Evolutionary conservation across 2,329 filamentous ascomycete genomes (phyloP).

Genomic region (Verruconis gallopava): DNA sequence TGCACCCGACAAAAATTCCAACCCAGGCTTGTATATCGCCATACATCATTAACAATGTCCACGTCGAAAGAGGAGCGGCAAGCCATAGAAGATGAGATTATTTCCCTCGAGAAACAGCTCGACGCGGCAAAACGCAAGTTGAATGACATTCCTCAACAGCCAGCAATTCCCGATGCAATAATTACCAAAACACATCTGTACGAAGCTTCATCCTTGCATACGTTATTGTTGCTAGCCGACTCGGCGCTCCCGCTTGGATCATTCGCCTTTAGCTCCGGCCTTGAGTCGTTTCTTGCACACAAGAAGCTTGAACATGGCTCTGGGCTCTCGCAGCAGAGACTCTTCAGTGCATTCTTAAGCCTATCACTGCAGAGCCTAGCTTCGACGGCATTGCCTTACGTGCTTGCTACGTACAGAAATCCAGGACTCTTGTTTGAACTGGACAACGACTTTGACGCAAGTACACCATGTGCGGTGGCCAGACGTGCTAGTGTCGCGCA

Average conservation of each 20-base stretch:
- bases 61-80: slow-evolving; percentile 10
- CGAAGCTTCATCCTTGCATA: slow-evolving; percentile 37
- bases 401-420: slow-evolving; percentile 51
- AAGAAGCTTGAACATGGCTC: slow-evolving; percentile 16
- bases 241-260: slow-evolving; percentile 71
- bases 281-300: slow-evolving; percentile 73
- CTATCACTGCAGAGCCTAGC: slow-evolving; percentile 60
- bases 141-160: slow-evolving; percentile 15
- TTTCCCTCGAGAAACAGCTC: slow-evolving; percentile 41
- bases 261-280: slow-evolving; percentile 74
- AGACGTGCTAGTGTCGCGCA: slow-evolving; percentile 63
- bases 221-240: slow-evolving; percentile 65
- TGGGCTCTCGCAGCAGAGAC: slow-evolving; percentile 18
- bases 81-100: slow-evolving; percentile 40
- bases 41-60: too few species aligned
- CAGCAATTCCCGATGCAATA: not conserved
- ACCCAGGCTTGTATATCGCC: too few species aligned
- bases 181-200: slow-evolving; percentile 11
- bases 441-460: slow-evolving; percentile 66
- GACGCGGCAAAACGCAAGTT: slow-evolving; percentile 35
- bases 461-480: slow-evolving; percentile 66
- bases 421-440: slow-evolving; percentile 41
- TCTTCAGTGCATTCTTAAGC: slow-evolving; percentile 47
- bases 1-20: too few species aligned
- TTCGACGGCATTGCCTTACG: slow-evolving; percentile 60